Evolutionary conservation across 2,329 filamentous ascomycete species (phyloP), one percentile per base, ranked within the genome.

Genomic region (Clonostachys byssicola): DNA sequence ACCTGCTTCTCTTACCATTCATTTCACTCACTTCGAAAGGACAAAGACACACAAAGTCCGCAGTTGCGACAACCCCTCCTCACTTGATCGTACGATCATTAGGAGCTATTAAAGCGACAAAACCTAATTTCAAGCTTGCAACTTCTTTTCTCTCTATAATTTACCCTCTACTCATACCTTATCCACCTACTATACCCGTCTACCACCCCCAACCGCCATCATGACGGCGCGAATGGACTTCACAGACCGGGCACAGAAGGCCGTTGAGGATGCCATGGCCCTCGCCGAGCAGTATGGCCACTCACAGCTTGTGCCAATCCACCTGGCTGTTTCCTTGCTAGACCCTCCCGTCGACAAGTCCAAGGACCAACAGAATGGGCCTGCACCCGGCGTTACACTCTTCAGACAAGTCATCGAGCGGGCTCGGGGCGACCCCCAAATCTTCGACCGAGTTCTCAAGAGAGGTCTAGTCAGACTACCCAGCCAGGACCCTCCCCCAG

Each of bases 341-440:
- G 87, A 90, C 53, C 87, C 87, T 41, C 83, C 85, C 14, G 77
- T 83, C 50, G 88, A 90, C 65, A 81, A 77, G 56, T 90, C 87
- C 57, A 92, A 89, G 65, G 88, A 94, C 63, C 88, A 90, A 67
- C 89, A 89, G 70, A 90, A 92, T 61, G 76, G 78, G 6, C 82
- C 86, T 23, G 78, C 87, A 46, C 60, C 82, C 35, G 73, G 77
- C 33, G 70, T 81, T 55, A 89, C 92, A n/a, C 81, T 99, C 46
- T 95, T 97, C 75, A 85, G 89, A 55, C 94, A 99, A 70, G 92
- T 96, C 48, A 78, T 99, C 52, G 92, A 99, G 70, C 84, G 89
- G 60, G 92, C 94, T 43, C 89, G 95, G 70, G 94, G 94, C 61
- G 94, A 99, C 65, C 81, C 89, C 44, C 92, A 97, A 67, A 75